Percentiles rank a stretch among this genome's conserved stretches.
Evolutionary conservation across 75 land plant genomes (phyloP).

Genomic region (Cryptomeria japonica): DNA sequence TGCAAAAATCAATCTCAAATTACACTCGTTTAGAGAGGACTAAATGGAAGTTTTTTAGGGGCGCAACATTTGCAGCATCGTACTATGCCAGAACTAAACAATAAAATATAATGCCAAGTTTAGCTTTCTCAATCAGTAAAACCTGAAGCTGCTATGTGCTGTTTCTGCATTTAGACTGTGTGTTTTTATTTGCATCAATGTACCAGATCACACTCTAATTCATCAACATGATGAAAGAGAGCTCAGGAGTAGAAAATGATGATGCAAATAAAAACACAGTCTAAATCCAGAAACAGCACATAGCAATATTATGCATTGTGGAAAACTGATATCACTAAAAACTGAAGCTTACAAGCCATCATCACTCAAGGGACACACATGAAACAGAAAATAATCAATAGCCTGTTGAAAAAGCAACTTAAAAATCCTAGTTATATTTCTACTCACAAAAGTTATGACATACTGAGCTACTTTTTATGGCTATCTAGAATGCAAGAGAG

Average conservation of each 20-base stretch:
- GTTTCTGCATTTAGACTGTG: too few relatives aligned
- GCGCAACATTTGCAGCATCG: not conserved
- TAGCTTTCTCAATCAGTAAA: not conserved
- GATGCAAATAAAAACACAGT: too few relatives aligned
- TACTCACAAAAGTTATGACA: too few relatives aligned
- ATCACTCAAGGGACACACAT: not conserved
- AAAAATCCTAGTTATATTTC: too few relatives aligned
- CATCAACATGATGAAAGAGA: too few relatives aligned
- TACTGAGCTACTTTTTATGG: too few relatives aligned
- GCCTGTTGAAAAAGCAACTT: not conserved
- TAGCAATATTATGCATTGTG: too few relatives aligned
- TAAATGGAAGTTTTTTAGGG: not conserved
- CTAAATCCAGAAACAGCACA: too few relatives aligned
- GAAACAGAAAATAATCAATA: not conserved
- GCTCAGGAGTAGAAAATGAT: too few relatives aligned
- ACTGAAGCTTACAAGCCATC: not conserved
- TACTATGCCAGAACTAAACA: not conserved
- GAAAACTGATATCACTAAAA: not conserved
- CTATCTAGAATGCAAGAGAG: not conserved
- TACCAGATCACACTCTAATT: too few relatives aligned
- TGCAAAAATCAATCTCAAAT: not conserved
- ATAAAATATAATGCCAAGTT: not conserved
- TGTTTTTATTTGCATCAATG: too few relatives aligned
- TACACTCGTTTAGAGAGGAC: not conserved
- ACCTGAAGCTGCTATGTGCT: too few relatives aligned